Conservation (phyloP, 768 basidiomycete genomes). For the Xerocomus brunneocitrinus region DNA sequence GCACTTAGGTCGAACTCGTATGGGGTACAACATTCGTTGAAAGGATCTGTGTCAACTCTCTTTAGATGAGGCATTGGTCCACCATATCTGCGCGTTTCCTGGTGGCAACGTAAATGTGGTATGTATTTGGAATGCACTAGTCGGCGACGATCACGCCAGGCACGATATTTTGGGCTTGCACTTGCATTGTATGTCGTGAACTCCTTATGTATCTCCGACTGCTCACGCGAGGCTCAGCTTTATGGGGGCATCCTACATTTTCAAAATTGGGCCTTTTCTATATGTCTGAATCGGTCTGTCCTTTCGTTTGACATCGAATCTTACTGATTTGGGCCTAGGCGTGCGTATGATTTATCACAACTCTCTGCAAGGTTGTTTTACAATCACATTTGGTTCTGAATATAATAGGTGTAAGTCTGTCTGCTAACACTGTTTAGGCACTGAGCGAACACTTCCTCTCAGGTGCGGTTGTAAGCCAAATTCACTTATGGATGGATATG, state of each 20-base stretch:
- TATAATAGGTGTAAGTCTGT: conserved; percentile 2
- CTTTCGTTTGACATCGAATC: neutral
- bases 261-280: neutral
- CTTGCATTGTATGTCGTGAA: conserved; percentile 3
- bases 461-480: neutral
- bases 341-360: neutral
- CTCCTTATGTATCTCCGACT: neutral
- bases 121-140: neutral
- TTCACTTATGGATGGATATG: neutral
- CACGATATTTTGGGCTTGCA: conserved; percentile 8
- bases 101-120: neutral
- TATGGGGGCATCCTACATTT: neutral
- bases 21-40: neutral
- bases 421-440: neutral
- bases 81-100: conserved; percentile 8
- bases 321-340: conserved; percentile 1
- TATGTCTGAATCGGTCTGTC: conserved; percentile 1
- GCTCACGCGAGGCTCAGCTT: conserved; percentile 1
- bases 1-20: conserved; percentile 3
- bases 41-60: neutral
- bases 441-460: neutral
- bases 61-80: conserved; percentile 13
- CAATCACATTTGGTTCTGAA: neutral
- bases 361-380: neutral
- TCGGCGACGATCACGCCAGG: neutral